Evolutionary conservation across 179 eudicot genomes (phyloP), one percentile per base, ranked within the genome.

Genomic region (Nepenthes alata): DNA sequence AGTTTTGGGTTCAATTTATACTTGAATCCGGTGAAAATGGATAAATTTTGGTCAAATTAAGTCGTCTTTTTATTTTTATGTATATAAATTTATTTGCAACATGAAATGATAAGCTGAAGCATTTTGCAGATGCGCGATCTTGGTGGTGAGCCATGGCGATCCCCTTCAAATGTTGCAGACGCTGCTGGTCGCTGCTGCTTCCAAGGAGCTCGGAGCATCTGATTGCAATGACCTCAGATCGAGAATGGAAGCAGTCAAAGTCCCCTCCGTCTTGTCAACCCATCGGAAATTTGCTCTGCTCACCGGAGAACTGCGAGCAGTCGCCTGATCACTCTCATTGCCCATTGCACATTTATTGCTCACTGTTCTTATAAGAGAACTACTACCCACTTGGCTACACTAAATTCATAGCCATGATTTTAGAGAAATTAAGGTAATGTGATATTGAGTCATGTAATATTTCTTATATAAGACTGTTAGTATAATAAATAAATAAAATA

Each of bases 141-240:
- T 91, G 81, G 68, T 91, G 0, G 98, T 91, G 39, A 83, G 95
- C 80, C 96, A 91, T 71, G 98, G 98, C 36, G 98, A 93, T 70
- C 98, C 98, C n/a, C 81, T 86, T 11, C 98, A 93, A 68, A 84
- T 93, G 70, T 47, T 93, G 71, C 98, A 93, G 77, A 84, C 88
- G 47, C 58, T 89, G 38, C 66, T 93, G 37, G 55, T 61, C 72
- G 89, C 95, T 67, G 90, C 82, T 75, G 89, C 95, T 65, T 88
- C 81, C 5, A 76, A 80, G 53, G 78, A 78, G 55, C 65, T 63
- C 12, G 60, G 35, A 2, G 74, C 49, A 51, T 47, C 72, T 6
- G 47, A 35, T 55, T 48, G 58, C 66, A 73, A 51, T 25, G 70
- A 67, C 58, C 71, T 81, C 57, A 58, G 69, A 36, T 73, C 80